phyloP scores from a whole-genome alignment of 2,329 filamentous ascomycete species.

The Aureobasidium melanogenum region DNA sequence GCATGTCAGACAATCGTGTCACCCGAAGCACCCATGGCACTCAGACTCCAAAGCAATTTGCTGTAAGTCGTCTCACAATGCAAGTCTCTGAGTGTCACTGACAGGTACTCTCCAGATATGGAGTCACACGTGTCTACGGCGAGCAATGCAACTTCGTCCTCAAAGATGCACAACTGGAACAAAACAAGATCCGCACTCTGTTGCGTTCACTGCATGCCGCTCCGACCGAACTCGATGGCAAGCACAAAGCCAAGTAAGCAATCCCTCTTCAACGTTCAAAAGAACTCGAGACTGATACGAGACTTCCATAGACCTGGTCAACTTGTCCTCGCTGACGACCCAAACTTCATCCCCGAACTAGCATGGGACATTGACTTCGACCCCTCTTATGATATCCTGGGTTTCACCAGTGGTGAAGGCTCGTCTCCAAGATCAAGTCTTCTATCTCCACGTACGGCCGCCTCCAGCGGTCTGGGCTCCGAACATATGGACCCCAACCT shows the following conservation, averaged over 20 bases:
- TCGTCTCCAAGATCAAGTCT: conserved; percentile 26
- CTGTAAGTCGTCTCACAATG: conserved; percentile 46
- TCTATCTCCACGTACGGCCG: conserved; percentile 30
- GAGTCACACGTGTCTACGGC: conserved; percentile 73
- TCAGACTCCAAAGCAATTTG: conserved; percentile 82
- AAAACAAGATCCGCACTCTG: conserved; percentile 63
- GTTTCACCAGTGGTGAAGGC: conserved; percentile 34
- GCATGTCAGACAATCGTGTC: conserved; percentile 84
- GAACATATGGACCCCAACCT: conserved; percentile 14
- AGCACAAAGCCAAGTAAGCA: conserved; percentile 59
- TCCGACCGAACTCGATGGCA: conserved; percentile 60
- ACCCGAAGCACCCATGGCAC: conserved; percentile 76
- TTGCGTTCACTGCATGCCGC: conserved; percentile 49
- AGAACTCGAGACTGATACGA: conserved; percentile 1
- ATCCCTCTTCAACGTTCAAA: background rate
- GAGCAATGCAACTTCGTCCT: conserved; percentile 86
- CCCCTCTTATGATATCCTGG: conserved; percentile 34
- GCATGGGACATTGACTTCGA: conserved; percentile 51
- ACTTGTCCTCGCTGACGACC: conserved; percentile 73
- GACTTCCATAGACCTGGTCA: conserved; percentile 55
- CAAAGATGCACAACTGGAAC: conserved; percentile 65
- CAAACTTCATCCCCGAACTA: conserved; percentile 63
- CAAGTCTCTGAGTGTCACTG: background rate
- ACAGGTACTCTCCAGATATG: conserved; percentile 47
- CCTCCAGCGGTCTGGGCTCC: conserved; percentile 21